Evolutionary conservation across 2,329 filamentous ascomycete genomes (phyloP), one percentile per base, ranked within the genome.

Genomic region (Diaporthe ampelina): DNA sequence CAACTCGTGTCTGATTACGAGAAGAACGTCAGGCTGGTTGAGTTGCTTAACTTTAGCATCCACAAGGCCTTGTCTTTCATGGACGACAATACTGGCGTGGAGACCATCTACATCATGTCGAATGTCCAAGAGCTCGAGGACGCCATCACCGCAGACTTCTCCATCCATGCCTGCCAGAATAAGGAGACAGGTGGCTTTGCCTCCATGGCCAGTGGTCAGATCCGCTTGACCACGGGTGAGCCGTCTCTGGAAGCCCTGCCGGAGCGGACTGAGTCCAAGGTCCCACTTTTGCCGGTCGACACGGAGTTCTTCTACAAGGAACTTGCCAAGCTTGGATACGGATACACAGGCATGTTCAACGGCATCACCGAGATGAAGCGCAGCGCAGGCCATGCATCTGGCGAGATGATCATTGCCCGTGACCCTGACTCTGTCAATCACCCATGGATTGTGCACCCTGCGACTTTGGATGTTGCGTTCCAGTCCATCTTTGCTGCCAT

Each of bases 41-140:
- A 80, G 59, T 50, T 81, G 2, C 29, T 73, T 1, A 35, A 80
- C n/a, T 59, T 81, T 1, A 54, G 52, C 10, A 77, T 81, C 37
- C 75, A 72, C 15, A 61, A 70, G 45, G 79, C 77, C 10, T 58
- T 78, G 50, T 67, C 63, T 1, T 77, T 79, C 57, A 75, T 77
- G 32, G 72, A 76, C 11, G 72, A 54, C 17, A 68, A 72, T 24
- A 57, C 52, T 8, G 65, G 67, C 9, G 70, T 75, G 24, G 75
- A 76, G 63, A 73, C 67, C 19, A 69, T 52, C 58, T 70, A 13
- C 40, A 45, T 19, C 45, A 56, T 3, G 57, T 59, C 59, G 21
- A 54, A 63, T 45, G 56, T 61, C 26, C 43, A 19, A 26, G 58
- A 45, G 32, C 50, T 21, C 5, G 40, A 59, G 13, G 19, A 59